Percentiles rank a stretch among this genome's conserved stretches.
Conservation (phyloP, 192 early-diverging fungal genomes). For the Coemansia sp. region DNA sequence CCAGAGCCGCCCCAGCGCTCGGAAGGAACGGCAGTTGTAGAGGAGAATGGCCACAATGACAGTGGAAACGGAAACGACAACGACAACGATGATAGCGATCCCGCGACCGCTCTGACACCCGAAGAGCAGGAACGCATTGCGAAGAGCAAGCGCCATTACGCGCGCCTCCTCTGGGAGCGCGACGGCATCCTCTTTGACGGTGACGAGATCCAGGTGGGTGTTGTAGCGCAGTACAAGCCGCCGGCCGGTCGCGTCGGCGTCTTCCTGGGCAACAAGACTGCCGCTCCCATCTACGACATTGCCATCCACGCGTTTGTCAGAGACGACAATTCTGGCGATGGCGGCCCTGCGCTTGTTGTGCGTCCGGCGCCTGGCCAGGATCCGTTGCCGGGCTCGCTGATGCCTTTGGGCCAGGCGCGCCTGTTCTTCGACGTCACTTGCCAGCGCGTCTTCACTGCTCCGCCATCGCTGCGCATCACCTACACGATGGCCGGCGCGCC, state of each 20-base stretch:
- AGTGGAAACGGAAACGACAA: neutral
- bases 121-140: conserved; percentile 23
- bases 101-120: conserved; percentile 8
- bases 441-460: conserved; percentile 56
- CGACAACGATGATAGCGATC: neutral
- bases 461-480: conserved; percentile 68
- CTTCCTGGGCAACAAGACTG: conserved; percentile 89
- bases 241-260: conserved; percentile 86
- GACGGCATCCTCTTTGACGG: conserved; percentile 96
- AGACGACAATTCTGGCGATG: conserved; percentile 24
- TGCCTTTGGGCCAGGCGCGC: conserved; percentile 60
- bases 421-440: conserved; percentile 80
- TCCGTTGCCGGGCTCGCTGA: conserved; percentile 68
- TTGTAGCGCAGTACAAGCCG: conserved; percentile 93
- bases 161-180: conserved; percentile 63
- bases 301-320: conserved; percentile 61
- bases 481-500: conserved; percentile 63
- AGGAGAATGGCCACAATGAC: neutral
- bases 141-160: conserved; percentile 54
- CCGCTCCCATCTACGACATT: conserved; percentile 64
- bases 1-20: too few species aligned
- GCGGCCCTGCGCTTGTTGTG: conserved; percentile 42
- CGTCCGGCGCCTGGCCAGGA: conserved; percentile 64
- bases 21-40: too few species aligned
- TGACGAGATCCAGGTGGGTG: conserved; percentile 80